Conservation (phyloP, 2,329 filamentous ascomycete genomes). For the Alternaria brassicicola region DNA sequence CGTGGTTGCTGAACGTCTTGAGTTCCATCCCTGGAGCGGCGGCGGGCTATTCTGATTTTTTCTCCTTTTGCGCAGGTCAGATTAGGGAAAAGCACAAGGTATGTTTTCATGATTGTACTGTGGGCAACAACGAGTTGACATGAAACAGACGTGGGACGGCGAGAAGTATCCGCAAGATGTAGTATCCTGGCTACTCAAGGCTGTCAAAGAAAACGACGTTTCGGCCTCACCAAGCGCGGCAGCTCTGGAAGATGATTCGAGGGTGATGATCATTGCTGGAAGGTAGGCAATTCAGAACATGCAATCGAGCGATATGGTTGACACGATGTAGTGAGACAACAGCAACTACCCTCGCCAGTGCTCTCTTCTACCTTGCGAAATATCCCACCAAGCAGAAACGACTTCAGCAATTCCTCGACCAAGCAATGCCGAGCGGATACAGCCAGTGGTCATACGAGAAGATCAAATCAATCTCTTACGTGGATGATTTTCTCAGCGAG, state of each 20-base stretch:
- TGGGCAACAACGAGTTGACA: not conserved
- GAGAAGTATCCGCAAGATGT: constrained; percentile 46
- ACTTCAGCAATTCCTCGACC: constrained; percentile 41
- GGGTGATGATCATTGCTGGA: constrained; percentile 45
- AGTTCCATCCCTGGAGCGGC: constrained; percentile 39
- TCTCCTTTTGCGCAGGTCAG: constrained; percentile 35
- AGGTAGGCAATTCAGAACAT: constrained; percentile 18
- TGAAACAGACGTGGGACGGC: constrained; percentile 21
- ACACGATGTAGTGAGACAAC: constrained; percentile 44
- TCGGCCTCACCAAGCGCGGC: constrained; percentile 41
- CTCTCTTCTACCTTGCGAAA: constrained; percentile 45
- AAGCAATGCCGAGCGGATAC: constrained; percentile 30
- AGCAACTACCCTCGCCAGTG: constrained; percentile 36
- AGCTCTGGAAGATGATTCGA: constrained; percentile 43
- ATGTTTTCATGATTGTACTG: not conserved
- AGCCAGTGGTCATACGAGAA: constrained; percentile 40
- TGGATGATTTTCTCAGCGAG: constrained; percentile 46
- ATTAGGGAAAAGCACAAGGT: constrained; percentile 44
- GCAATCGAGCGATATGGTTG: not conserved
- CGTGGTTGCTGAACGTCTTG: constrained; percentile 47
- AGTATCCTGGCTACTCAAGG: constrained; percentile 51
- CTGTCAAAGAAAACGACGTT: constrained; percentile 45
- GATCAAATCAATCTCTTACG: constrained; percentile 32
- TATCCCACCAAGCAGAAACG: constrained; percentile 36
- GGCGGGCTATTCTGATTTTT: constrained; percentile 38